Base-by-base conservation (phyloP, 345 rosid genomes). In the Toxicodendron radicans region DNA sequence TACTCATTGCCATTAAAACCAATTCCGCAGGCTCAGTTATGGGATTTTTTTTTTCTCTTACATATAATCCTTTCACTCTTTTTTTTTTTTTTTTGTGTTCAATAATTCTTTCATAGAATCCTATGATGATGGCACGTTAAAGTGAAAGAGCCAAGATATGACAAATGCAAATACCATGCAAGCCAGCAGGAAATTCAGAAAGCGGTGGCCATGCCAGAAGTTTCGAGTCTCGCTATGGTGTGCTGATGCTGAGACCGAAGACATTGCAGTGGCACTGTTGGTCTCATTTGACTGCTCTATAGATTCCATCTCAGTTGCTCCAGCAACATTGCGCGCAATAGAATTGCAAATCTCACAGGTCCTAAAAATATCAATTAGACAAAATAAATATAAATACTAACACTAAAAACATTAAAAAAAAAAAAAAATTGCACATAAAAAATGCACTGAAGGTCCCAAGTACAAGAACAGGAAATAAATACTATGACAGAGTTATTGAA, bases 311-410 rank as follows among this genome's bases (percentile, higher is more conserved):
- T 88, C 97, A 48, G 43, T 79, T 27, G 82, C 80, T 43, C 85
- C 85, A n/a, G 82, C 81, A 18, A 93, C 90, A 78, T 95, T 95
- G 68, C 77, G 81, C 2, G 98, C 98, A 7, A 87, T 49, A 21
- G 98, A 84, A 67, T 88, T 86, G 73, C 98, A 93, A 57, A 95
- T 91, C 93, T 95, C 99, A 53, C 99, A 95, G 27, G 83, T 84
- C 93, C 97, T 95, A 77, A 7, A 41, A 79, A 18, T 60, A 24
- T 52, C 9, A 59, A 77, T 48, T 58, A 65, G 59, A 24, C 4
- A 11, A 3, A 35, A 70, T 67, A 12, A 69, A 68, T 32, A 78
- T 6, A 38, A 48, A 6, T 45, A 32, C 0, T 38, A 13, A 10
- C 0, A 27, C 38, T 33, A n/a, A 27, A 60, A 38, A 58, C 63